Conservation (phyloP, 768 basidiomycete genomes). For the Naganishia antarctica region DNA sequence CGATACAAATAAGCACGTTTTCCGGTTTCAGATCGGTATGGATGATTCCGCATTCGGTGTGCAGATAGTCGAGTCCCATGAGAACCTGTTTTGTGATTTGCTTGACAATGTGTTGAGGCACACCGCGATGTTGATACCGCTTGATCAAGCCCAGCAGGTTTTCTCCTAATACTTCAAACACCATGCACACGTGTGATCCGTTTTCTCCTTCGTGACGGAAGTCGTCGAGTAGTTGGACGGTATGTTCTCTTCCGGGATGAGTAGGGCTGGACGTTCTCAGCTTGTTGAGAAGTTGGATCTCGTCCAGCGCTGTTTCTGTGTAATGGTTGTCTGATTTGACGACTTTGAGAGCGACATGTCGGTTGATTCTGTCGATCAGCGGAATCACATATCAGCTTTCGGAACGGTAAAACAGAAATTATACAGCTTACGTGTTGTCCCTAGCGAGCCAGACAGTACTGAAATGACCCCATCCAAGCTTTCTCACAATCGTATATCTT, state of each 20-base stretch:
- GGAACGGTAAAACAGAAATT: not conserved
- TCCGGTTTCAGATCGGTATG: slow-evolving; percentile 98
- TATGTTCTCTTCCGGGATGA: slow-evolving; percentile 85
- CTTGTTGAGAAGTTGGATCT: slow-evolving; percentile 94
- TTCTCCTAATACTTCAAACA: slow-evolving; percentile 96
- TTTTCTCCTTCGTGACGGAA: slow-evolving; percentile 95
- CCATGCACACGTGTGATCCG: slow-evolving; percentile 98
- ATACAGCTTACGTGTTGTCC: slow-evolving; percentile 47
- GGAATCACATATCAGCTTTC: not conserved
- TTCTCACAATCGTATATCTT: slow-evolving; percentile 79
- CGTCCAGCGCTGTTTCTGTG: slow-evolving; percentile 96
- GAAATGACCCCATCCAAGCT: slow-evolving; percentile 63
- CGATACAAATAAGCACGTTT: slow-evolving; percentile 94
- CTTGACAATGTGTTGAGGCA: slow-evolving; percentile 83
- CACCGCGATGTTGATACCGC: slow-evolving; percentile 95
- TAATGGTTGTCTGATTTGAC: slow-evolving; percentile 96
- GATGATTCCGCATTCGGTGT: slow-evolving; percentile 92
- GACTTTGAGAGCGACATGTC: slow-evolving; percentile 97
- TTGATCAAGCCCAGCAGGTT: slow-evolving; percentile 92
- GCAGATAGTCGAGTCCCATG: slow-evolving; percentile 95
- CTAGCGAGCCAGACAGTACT: slow-evolving; percentile 50
- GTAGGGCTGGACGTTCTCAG: slow-evolving; percentile 77
- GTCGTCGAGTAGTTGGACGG: slow-evolving; percentile 95
- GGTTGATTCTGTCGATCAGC: slow-evolving; percentile 63
- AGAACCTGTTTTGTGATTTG: slow-evolving; percentile 97